Percentiles rank a stretch among this genome's conserved stretches.
Conservation (phyloP, 306 rosid species). For the Heteromeles arbutifolia region DNA sequence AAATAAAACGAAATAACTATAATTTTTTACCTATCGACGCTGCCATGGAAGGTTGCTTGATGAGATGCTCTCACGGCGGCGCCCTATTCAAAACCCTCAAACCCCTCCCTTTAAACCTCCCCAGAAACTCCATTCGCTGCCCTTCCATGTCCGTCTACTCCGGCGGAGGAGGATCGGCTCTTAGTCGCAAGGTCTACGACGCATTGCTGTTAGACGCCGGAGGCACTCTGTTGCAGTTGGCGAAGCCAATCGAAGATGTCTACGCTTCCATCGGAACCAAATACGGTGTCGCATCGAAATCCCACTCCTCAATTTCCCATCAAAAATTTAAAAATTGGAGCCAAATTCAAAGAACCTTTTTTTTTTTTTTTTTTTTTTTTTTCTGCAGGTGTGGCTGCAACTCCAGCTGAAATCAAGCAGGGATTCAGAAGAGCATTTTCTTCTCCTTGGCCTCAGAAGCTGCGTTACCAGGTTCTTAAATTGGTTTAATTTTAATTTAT, state of each 20-base stretch:
- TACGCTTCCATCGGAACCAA: conserved; percentile 69
- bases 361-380: neutral
- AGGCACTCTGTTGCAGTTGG: conserved; percentile 85
- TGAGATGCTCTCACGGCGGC: conserved; percentile 42
- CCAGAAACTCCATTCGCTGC: conserved; percentile 18
- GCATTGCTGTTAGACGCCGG: conserved; percentile 91
- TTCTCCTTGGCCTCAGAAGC: conserved; percentile 82
- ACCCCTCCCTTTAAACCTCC: conserved; percentile 13
- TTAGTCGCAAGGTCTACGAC: conserved; percentile 41
- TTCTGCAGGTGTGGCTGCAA: conserved; percentile 48
- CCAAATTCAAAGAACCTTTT: neutral
- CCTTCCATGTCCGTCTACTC: conserved; percentile 29
- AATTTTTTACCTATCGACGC: neutral
- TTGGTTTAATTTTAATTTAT: neutral
- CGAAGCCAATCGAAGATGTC: conserved; percentile 65
- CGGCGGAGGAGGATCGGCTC: conserved; percentile 24
- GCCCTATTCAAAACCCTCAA: conserved; percentile 36
- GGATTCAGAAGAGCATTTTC: conserved; percentile 80
- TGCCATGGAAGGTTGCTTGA: conserved; percentile 36
- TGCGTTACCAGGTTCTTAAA: conserved; percentile 68
- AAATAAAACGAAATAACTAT: too few species aligned
- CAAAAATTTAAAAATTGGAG: neutral
- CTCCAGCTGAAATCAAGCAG: conserved; percentile 72
- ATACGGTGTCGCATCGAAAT: conserved; percentile 38
- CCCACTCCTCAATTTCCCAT: neutral